Base-by-base conservation (phyloP, 371 early-diverging fungal species). In the Haplosporangium sp. region DNA sequence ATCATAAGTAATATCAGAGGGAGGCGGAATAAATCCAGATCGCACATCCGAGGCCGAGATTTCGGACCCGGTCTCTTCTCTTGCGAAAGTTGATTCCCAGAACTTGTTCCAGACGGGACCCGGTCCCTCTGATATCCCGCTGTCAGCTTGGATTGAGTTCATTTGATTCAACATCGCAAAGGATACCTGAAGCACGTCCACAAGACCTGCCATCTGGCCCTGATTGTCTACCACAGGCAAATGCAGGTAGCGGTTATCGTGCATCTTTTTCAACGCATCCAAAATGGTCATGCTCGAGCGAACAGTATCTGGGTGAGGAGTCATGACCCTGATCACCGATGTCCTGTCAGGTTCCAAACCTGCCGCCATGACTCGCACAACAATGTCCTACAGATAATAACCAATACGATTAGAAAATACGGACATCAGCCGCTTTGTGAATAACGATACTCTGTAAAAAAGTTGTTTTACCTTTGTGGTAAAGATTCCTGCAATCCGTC, bases 241-340 rank as follows among this genome's bases (percentile, higher is more conserved):
- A 71, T 97, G 95, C 37, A 96, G 87, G 74, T 95, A 97, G 67
- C 91, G 93, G 55, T 81, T 82, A 76, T 85, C 96, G 77, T 96
- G 91, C 90, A 96, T 92, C 83, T 93, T 95, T 75, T 93, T 91
- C 54, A 96, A 84, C 1, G 96, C 97, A 41, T 95, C 95, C 69
- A 96, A 80, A 59, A 96, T 92, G 8, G 94, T 85, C 52, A 92
- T 92, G 53, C 86, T 83, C 41, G 92, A 87, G 40, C 85, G 64
- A 4, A 94, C 93, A 1, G 93, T 93, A 79, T 98, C 96, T 0
- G 97, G 97, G 62, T 96, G 94, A 50, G 96, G 96, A 0, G 97
- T 96, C 96, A 96, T 95, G 21, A 96, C 95, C 45, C 96, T 90
- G 13, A 95, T 92, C 23, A 94, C 94, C 16, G 93, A 91, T 47